These are phyloP conservation scores for Wallacemonas sp. DNA, from an alignment of 208 protist species.

Conservation along the genomic window DNA sequence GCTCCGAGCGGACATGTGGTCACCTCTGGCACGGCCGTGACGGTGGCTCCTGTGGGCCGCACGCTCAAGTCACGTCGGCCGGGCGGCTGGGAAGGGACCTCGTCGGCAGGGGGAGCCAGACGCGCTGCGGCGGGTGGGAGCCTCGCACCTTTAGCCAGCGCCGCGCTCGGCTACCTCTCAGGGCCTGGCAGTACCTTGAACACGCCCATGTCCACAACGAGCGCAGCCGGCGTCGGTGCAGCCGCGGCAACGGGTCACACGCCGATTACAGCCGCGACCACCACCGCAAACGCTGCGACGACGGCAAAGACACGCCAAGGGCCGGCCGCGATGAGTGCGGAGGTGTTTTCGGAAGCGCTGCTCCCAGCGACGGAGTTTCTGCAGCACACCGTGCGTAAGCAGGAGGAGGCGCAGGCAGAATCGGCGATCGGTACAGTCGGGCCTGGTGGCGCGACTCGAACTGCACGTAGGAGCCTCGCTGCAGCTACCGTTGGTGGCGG, in stretches of 20 bases:
- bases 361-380: constrained; percentile 10
- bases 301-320: constrained; percentile 4
- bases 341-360: constrained; percentile 8
- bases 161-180: too few species aligned
- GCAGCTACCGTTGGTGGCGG: not conserved
- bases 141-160: too few species aligned
- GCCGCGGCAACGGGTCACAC: too few species aligned
- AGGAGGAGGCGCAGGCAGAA: constrained; percentile 5
- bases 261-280: too few species aligned
- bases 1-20: too few species aligned
- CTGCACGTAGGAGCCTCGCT: not conserved
- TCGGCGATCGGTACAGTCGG: not conserved
- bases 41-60: constrained; percentile 4
- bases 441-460: not conserved
- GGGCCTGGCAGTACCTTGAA: too few species aligned
- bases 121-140: too few species aligned
- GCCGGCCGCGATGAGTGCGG: not conserved
- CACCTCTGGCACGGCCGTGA: not conserved
- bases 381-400: not conserved
- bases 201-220: too few species aligned
- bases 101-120: too few species aligned
- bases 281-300: not conserved
- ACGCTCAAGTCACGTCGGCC: too few species aligned
- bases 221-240: too few species aligned
- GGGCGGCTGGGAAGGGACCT: too few species aligned